Base-by-base conservation (phyloP, 1,139 yeast species). In the Saccharomyces hybrid region DNA sequence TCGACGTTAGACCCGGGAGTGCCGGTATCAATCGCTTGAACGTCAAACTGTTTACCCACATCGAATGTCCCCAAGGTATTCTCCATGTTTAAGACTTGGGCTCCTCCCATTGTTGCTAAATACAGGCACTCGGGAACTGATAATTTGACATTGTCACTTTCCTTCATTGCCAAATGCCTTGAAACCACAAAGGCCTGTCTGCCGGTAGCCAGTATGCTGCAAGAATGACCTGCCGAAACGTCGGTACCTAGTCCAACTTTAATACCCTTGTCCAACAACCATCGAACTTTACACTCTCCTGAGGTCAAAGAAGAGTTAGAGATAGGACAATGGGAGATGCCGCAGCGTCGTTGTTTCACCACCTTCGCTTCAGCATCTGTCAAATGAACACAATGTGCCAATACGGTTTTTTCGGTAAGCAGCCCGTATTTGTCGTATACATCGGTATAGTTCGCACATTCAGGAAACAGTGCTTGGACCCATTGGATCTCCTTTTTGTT, bases 261-360 rank as follows among this genome's bases (percentile, higher is more conserved):
- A 60, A 91, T 78, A 9, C 80, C 81, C 53, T 79, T 78, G 51
- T 84, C 76, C 55, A 90, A 74, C 51, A 88, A 73, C 75, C 19
- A 19, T 19, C 19, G 19, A 19, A 19, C 19, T 19, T 19, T 19
- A 5, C 97, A 95, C 69, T 89, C 95, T 11, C 99, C 99, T 25
- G 96, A 86, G 0, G 96, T 84, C 56, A 93, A 79, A 28, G 95
- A 84, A 0, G 96, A 83, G 68, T 93, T 93, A 41, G 96, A 87
- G 13, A 91, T 82, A 4, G 99, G 99, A 70, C 99, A 93, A 71
- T 93, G 99, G 6, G 96, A 82, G 19, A 93, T 80, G 14, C 97
- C 95, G 32, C 90, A 75, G 5, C 80, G 73, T 31, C 79, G 77
- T 9, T 65, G 60, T 59, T 76, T 77, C 19, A 19, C 19, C 19